phyloP scores from a whole-genome alignment of 495 filamentous ascomycete species.

The Podospora pseudocomata region DNA sequence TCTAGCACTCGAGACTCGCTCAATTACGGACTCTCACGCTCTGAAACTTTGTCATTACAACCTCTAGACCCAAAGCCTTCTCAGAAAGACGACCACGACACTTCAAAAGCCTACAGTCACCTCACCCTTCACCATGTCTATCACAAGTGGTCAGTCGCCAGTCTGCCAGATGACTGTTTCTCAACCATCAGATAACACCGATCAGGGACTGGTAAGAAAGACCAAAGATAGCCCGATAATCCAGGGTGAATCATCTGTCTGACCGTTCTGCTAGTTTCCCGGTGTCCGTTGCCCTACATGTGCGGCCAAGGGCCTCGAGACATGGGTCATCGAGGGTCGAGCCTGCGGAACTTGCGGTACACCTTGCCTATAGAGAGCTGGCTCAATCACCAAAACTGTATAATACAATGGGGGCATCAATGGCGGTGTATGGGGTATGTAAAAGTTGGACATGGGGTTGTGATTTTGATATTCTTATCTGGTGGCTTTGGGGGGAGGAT shows the following conservation, averaged over 20 bases:
- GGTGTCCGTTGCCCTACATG: slow-evolving; percentile 39
- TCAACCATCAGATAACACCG: neutral
- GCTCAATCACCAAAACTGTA: neutral
- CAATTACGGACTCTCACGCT: neutral
- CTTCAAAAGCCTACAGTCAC: neutral
- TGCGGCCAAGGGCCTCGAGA: slow-evolving; percentile 35
- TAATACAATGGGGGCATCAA: neutral
- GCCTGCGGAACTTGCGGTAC: slow-evolving; percentile 38
- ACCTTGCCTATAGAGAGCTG: slow-evolving; percentile 16
- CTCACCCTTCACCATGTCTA: neutral
- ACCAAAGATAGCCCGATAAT: neutral
- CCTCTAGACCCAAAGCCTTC: neutral
- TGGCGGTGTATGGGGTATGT: neutral
- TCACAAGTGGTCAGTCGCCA: neutral
- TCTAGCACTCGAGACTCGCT: neutral
- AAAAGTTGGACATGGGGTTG: neutral
- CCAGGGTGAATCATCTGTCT: neutral
- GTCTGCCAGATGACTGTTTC: neutral
- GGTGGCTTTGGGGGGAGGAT: neutral
- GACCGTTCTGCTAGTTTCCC: slow-evolving; percentile 16
- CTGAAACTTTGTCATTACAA: neutral
- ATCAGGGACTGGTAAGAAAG: neutral
- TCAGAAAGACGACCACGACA: neutral
- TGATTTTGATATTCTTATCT: neutral
- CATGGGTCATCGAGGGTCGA: slow-evolving; percentile 42